Conservation (phyloP, 2,329 filamentous ascomycete species). For the Sporothrix luriei region DNA sequence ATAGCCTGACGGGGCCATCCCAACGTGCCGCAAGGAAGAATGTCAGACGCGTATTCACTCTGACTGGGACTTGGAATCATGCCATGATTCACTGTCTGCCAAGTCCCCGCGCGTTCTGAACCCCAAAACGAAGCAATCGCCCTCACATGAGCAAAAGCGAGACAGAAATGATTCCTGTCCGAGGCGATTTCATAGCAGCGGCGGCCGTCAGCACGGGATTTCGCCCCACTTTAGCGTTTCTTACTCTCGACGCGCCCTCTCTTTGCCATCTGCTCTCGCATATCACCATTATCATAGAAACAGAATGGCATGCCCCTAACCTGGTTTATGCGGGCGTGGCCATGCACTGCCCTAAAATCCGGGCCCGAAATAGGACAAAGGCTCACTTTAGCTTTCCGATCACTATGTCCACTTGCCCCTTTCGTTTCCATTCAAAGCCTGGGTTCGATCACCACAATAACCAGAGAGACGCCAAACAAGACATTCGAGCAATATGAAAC, state of each 20-base stretch:
- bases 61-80: constrained; percentile 11
- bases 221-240: not conserved
- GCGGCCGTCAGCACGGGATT: not conserved
- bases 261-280: not conserved
- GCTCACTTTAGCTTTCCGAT: not conserved
- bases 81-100: not conserved
- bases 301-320: not conserved
- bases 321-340: constrained; percentile 6
- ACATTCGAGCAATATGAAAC: constrained; percentile 26
- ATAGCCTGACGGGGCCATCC: not conserved
- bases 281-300: not conserved
- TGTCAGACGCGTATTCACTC: constrained; percentile 21
- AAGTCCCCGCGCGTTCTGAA: constrained; percentile 4
- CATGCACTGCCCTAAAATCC: not conserved
- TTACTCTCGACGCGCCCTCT: not conserved
- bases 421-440: not conserved
- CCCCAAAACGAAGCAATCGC: not conserved
- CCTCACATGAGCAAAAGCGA: not conserved
- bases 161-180: constrained; percentile 9
- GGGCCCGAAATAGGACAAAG: constrained; percentile 6
- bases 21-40: not conserved
- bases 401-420: not conserved
- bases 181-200: not conserved
- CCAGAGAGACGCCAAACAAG: constrained; percentile 18
- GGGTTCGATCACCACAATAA: not conserved